Evolutionary conservation across 306 rosid species (phyloP).

Genomic region (Dryas alaskensis): DNA sequence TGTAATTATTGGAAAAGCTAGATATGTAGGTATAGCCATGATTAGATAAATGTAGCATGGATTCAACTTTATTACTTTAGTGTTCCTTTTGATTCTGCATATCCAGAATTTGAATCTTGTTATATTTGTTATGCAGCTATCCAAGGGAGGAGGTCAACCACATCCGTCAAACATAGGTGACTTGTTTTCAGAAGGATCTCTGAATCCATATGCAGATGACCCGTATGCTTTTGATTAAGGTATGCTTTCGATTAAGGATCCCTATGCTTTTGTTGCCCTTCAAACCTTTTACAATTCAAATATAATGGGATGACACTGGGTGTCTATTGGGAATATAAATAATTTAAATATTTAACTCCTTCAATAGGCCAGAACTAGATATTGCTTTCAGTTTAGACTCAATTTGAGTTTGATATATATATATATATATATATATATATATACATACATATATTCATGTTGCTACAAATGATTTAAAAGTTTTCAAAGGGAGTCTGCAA

Average conservation of each 20-base stretch:
- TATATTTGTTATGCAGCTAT: slow-evolving; percentile 39
- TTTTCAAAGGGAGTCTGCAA: neutral
- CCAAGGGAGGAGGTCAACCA: slow-evolving; percentile 48
- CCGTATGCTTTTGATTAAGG: slow-evolving; percentile 97
- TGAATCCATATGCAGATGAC: slow-evolving; percentile 96
- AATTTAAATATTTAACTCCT: no score
- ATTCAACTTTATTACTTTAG: neutral
- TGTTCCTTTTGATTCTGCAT: slow-evolving; percentile 4
- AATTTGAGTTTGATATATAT: neutral
- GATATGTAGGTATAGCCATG: neutral
- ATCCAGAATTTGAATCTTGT: neutral
- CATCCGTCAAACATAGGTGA: slow-evolving; percentile 81
- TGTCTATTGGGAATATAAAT: no score
- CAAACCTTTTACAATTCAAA: no score
- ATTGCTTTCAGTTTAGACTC: neutral
- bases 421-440: no score
- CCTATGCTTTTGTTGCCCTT: no score
- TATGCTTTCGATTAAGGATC: slow-evolving; percentile 20
- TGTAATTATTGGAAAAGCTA: neutral
- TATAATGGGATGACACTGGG: no score
- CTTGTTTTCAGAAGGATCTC: slow-evolving; percentile 93
- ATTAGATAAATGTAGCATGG: neutral
- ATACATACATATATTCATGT: neutral
- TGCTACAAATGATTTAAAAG: neutral
- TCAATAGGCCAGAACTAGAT: neutral